A percentile compares a stretch with the other conserved stretches of the same genome.
These are phyloP conservation scores for Musa beccarii DNA, from an alignment of 176 grass and related monocot species.

Conservation along the genomic window DNA sequence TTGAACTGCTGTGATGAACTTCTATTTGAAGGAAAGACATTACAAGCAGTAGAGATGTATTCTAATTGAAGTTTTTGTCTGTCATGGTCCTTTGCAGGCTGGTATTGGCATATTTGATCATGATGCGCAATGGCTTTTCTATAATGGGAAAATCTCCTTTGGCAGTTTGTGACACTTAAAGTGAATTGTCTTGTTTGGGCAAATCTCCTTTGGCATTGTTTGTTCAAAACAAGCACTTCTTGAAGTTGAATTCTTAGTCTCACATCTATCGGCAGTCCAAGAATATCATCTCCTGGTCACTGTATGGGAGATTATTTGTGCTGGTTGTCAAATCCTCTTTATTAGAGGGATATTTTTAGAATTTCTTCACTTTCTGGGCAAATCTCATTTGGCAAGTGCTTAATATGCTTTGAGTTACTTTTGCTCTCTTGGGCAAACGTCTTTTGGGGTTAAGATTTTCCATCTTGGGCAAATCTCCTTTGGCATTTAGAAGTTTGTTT, in stretches of 20 bases:
- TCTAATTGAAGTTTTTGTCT: neutral
- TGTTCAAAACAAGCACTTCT: constrained; percentile 6
- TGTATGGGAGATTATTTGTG: neutral
- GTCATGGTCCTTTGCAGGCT: neutral
- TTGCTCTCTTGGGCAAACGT: neutral
- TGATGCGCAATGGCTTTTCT: constrained; percentile 19
- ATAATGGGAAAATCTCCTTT: constrained; percentile 54
- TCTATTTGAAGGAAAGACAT: neutral
- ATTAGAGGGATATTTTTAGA: neutral
- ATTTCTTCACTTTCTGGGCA: constrained; percentile 9
- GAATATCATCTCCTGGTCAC: neutral
- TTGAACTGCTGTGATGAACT: neutral
- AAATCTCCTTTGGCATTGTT: constrained; percentile 23
- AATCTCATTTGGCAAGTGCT: constrained; percentile 32
- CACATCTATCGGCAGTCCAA: neutral
- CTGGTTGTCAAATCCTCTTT: neutral
- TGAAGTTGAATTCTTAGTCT: neutral
- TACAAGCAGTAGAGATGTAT: neutral
- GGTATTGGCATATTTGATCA: neutral
- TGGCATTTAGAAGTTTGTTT: constrained; percentile 30
- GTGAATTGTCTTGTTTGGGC: neutral
- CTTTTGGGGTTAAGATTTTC: neutral
- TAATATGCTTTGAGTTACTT: constrained; percentile 16
- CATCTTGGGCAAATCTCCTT: constrained; percentile 81
- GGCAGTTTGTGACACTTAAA: constrained; percentile 17